Percentiles rank a stretch among this genome's conserved stretches.
These are phyloP conservation scores for Acer yangbiense DNA, from an alignment of 345 rosid genomes.

Conservation along the genomic window DNA sequence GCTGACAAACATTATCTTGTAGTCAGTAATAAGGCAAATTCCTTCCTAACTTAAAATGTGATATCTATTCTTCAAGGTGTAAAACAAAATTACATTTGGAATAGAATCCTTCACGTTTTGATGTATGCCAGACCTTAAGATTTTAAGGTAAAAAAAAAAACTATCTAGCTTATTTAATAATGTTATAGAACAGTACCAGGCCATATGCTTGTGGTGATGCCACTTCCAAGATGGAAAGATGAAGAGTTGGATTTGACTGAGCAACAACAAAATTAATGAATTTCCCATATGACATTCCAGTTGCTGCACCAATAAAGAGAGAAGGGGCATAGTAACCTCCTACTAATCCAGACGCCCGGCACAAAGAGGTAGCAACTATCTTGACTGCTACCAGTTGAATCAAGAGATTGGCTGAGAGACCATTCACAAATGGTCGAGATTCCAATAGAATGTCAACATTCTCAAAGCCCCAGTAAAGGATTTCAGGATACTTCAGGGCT, in stretches of 20 bases:
- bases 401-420: conserved; percentile 74
- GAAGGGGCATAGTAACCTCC: conserved; percentile 98
- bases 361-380: conserved; percentile 78
- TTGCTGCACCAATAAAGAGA: conserved; percentile 94
- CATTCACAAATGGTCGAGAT: conserved; percentile 77
- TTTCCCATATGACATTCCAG: conserved; percentile 96
- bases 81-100: background rate
- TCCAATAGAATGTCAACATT: conserved; percentile 88
- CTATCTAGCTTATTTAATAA: background rate
- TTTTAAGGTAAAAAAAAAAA: background rate
- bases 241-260: conserved; percentile 49
- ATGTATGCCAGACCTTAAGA: conserved; percentile 1
- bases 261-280: conserved; percentile 63
- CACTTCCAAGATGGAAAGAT: conserved; percentile 76
- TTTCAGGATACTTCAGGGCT: conserved; percentile 86
- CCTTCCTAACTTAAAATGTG: background rate
- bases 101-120: conserved; percentile 8
- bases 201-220: conserved; percentile 98
- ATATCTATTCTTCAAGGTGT: background rate
- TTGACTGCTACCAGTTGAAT: conserved; percentile 85
- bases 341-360: conserved; percentile 91
- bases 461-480: conserved; percentile 95
- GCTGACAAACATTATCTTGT: background rate
- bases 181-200: conserved; percentile 57
- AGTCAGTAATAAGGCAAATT: background rate